Conservation (phyloP, 768 basidiomycete species). For the Naganishia onofrii region DNA sequence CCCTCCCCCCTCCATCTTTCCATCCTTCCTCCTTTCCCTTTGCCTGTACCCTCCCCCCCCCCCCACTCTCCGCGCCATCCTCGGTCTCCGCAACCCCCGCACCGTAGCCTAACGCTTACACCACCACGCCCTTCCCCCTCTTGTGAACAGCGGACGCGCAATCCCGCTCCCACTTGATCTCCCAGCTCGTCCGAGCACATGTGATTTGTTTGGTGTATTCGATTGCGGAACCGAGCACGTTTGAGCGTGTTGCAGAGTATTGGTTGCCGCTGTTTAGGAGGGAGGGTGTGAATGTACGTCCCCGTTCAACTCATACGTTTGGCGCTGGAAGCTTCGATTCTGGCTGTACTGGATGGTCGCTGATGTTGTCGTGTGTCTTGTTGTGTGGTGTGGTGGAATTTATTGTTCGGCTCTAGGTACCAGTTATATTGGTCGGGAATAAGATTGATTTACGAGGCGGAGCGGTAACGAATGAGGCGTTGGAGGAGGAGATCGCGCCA, state of each 20-base stretch:
- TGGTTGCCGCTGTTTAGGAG: constrained; percentile 95
- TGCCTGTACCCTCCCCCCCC: too few relatives aligned
- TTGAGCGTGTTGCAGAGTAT: constrained; percentile 95
- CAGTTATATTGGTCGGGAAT: constrained; percentile 95
- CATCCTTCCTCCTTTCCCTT: background rate
- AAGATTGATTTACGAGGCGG: constrained; percentile 95
- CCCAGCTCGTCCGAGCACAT: constrained; percentile 94
- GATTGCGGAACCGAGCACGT: constrained; percentile 92
- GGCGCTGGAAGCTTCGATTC: too few relatives aligned
- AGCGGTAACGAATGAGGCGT: constrained; percentile 84
- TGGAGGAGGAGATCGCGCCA: constrained; percentile 91
- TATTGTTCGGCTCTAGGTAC: constrained; percentile 62
- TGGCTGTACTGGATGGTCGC: too few relatives aligned
- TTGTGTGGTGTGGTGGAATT: too few relatives aligned
- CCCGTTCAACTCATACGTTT: too few relatives aligned
- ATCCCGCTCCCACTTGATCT: constrained; percentile 83
- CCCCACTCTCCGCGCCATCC: too few relatives aligned
- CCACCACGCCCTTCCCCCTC: too few relatives aligned
- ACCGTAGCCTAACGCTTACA: too few relatives aligned
- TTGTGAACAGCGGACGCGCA: constrained; percentile 83
- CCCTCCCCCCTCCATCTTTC: background rate
- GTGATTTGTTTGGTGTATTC: constrained; percentile 97
- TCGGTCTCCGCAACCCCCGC: too few relatives aligned
- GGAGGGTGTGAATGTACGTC: constrained; percentile 87
- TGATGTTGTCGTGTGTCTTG: too few relatives aligned